phyloP scores from a whole-genome alignment of 2,329 filamentous ascomycete genomes.

The Nannizzia gypsea region DNA sequence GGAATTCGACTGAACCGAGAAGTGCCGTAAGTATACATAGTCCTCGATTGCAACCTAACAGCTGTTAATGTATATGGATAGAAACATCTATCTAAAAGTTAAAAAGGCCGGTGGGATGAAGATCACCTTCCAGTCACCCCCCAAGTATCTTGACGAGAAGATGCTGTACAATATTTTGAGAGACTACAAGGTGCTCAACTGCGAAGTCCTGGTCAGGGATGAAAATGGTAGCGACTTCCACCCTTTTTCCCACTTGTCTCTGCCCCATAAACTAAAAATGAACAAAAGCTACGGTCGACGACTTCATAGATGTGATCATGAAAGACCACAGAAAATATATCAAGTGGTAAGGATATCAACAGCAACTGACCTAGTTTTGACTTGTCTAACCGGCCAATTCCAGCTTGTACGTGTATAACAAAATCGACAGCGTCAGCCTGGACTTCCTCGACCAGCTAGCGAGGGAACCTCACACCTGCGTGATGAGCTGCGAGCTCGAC shows the following conservation, averaged over 20 bases:
- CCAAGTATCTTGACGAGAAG: constrained; percentile 89
- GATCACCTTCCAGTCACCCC: constrained; percentile 83
- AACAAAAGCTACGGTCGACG: constrained; percentile 68
- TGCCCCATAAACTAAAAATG: background rate
- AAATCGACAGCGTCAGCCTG: constrained; percentile 88
- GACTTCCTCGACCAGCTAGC: constrained; percentile 89
- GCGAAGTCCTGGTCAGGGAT: constrained; percentile 87
- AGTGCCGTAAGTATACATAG: constrained; percentile 54
- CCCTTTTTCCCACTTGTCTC: background rate
- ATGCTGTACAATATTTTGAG: constrained; percentile 96
- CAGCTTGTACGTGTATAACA: constrained; percentile 97
- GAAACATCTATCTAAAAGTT: constrained; percentile 91
- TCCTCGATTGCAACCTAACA: background rate
- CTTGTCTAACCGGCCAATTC: background rate
- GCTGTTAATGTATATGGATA: constrained; percentile 24
- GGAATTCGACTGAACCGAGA: constrained; percentile 87
- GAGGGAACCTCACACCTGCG: constrained; percentile 81
- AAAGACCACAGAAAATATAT: constrained; percentile 98
- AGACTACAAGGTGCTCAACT: constrained; percentile 98
- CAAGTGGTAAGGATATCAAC: constrained; percentile 41
- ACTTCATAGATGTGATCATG: constrained; percentile 99
- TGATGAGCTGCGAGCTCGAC: constrained; percentile 96
- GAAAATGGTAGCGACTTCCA: constrained; percentile 52
- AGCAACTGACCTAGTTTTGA: background rate
- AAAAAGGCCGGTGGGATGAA: constrained; percentile 99